phyloP scores from a whole-genome alignment of 192 early-diverging fungal species.

The Dissophora ornata region DNA sequence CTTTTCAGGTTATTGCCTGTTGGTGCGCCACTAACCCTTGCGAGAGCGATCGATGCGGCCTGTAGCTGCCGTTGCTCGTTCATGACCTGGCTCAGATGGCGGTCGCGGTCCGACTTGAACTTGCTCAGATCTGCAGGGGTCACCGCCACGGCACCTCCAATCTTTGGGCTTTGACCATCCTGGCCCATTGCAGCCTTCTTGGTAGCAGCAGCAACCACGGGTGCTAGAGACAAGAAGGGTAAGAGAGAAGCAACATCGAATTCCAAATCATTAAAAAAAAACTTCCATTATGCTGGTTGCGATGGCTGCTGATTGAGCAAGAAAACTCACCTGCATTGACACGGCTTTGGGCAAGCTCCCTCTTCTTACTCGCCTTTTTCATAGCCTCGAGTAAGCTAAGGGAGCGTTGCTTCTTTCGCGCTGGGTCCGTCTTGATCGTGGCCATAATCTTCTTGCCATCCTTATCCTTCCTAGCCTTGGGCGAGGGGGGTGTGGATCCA shows the following conservation, averaged over 20 bases:
- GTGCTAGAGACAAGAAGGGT: slow-evolving; percentile 20
- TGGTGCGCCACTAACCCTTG: slow-evolving; percentile 43
- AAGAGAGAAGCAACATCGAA: neutral
- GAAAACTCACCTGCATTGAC: slow-evolving; percentile 35
- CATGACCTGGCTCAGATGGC: slow-evolving; percentile 59
- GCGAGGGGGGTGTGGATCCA: slow-evolving; percentile 28
- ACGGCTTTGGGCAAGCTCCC: slow-evolving; percentile 55
- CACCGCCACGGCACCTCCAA: slow-evolving; percentile 38
- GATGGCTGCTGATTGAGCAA: too few relatives aligned
- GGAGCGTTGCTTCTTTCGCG: slow-evolving; percentile 61
- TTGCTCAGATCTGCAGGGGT: slow-evolving; percentile 67
- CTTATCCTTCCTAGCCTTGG: slow-evolving; percentile 50
- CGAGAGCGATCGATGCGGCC: slow-evolving; percentile 57
- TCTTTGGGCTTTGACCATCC: slow-evolving; percentile 48
- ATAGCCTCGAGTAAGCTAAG: slow-evolving; percentile 71
- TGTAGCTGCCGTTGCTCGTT: slow-evolving; percentile 62
- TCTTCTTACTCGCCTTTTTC: slow-evolving; percentile 67
- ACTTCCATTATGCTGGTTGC: too few relatives aligned
- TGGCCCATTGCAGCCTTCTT: slow-evolving; percentile 57
- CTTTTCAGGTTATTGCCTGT: too few relatives aligned
- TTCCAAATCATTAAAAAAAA: neutral
- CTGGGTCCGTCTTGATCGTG: slow-evolving; percentile 55
- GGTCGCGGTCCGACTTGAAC: slow-evolving; percentile 61
- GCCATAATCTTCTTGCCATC: slow-evolving; percentile 48
- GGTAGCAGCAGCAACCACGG: slow-evolving; percentile 41